These are phyloP conservation scores for Boletus semigastroideus DNA, from an alignment of 1,284 basidiomycete species.

Conservation along the genomic window DNA sequence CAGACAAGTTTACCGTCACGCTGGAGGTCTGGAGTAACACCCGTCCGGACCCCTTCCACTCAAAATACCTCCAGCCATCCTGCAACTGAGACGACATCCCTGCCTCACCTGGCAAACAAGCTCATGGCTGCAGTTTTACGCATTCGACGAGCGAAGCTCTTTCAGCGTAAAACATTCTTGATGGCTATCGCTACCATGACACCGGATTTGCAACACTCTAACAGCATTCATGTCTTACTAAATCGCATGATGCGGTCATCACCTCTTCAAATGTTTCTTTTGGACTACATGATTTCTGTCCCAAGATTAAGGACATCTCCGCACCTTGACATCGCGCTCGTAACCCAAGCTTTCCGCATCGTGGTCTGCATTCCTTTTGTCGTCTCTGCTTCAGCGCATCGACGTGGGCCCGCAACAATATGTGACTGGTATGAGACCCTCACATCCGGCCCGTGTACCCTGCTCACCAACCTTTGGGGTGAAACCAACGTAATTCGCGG, in stretches of 20 bases:
- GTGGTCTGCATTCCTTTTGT: conserved; percentile 7
- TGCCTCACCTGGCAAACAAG: too few species aligned
- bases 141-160: background rate
- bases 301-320: background rate
- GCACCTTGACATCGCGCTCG: background rate
- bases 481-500: conserved; percentile 45
- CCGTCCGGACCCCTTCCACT: too few species aligned
- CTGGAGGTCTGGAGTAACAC: too few species aligned
- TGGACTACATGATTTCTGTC: background rate
- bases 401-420: conserved; percentile 20
- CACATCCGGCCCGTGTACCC: conserved; percentile 45
- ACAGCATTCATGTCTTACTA: background rate
- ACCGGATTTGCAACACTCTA: background rate
- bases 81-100: too few species aligned
- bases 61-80: too few species aligned
- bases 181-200: background rate
- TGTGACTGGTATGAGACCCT: conserved; percentile 56
- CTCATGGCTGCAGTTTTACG: background rate
- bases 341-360: conserved; percentile 8
- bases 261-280: too few species aligned
- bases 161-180: background rate
- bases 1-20: too few species aligned
- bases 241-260: background rate
- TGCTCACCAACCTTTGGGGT: conserved; percentile 58
- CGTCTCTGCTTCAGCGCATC: conserved; percentile 13